These are phyloP conservation scores for Penicillium brevicompactum DNA, from an alignment of 2,329 filamentous ascomycete genomes.

Conservation along the genomic window DNA sequence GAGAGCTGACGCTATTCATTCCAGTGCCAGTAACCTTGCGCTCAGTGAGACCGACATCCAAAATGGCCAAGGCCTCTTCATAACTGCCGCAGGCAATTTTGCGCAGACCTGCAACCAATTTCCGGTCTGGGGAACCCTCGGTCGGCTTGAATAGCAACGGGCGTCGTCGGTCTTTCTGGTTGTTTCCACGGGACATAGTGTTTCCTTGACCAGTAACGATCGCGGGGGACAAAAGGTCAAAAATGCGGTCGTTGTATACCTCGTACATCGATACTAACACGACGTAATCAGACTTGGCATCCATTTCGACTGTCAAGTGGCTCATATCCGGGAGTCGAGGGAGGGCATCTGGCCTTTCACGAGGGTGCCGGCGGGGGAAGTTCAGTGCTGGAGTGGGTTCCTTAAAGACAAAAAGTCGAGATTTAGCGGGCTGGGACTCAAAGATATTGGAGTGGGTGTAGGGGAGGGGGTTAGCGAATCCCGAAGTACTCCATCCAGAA, in stretches of 20 bases:
- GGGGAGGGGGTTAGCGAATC: slow-evolving; percentile 23
- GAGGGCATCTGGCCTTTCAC: slow-evolving; percentile 70
- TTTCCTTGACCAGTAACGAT: slow-evolving; percentile 44
- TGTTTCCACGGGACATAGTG: slow-evolving; percentile 47
- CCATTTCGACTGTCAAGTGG: slow-evolving; percentile 66
- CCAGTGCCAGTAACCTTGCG: slow-evolving; percentile 85
- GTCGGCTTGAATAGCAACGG: slow-evolving; percentile 90
- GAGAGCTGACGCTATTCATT: slow-evolving; percentile 87
- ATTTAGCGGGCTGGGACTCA: slow-evolving; percentile 40
- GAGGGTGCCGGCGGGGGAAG: slow-evolving; percentile 58
- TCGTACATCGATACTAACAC: slow-evolving; percentile 97
- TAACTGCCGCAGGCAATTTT: slow-evolving; percentile 86
- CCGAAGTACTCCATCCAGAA: slow-evolving; percentile 14
- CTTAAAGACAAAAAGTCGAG: slow-evolving; percentile 48
- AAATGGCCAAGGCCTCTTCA: slow-evolving; percentile 81
- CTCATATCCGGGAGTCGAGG: slow-evolving; percentile 76
- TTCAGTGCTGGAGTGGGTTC: slow-evolving; percentile 61
- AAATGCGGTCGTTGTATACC: slow-evolving; percentile 97
- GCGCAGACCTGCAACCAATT: slow-evolving; percentile 86
- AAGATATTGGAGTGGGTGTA: slow-evolving; percentile 29
- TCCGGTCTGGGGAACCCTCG: slow-evolving; percentile 83
- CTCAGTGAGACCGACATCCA: slow-evolving; percentile 87
- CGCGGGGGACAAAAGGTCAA: slow-evolving; percentile 75
- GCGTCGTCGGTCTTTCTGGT: slow-evolving; percentile 71
- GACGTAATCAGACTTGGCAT: slow-evolving; percentile 75